Conservation (phyloP, 2,329 filamentous ascomycete species). For the Microcera coccophila region DNA sequence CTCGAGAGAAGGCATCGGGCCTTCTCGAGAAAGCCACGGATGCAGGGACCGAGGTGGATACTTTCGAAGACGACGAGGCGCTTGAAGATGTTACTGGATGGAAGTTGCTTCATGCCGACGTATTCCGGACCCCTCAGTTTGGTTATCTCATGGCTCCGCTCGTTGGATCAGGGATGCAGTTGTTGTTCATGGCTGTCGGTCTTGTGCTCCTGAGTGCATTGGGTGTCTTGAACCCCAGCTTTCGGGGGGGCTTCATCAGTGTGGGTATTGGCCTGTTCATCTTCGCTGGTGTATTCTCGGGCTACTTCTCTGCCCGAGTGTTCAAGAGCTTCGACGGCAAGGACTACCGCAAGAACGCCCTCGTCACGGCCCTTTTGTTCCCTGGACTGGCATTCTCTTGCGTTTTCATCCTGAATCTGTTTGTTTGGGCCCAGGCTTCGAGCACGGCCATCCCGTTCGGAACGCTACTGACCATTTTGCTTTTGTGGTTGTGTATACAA, state of each 20-base stretch:
- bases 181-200: constrained; percentile 75
- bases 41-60: constrained; percentile 30
- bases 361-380: constrained; percentile 73
- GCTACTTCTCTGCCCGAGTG: constrained; percentile 79
- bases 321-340: constrained; percentile 80
- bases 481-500: constrained; percentile 82
- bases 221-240: constrained; percentile 78
- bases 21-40: constrained; percentile 57
- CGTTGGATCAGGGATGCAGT: constrained; percentile 80
- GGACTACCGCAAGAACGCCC: constrained; percentile 70
- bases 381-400: constrained; percentile 72
- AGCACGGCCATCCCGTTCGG: constrained; percentile 83
- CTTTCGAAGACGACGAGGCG: constrained; percentile 53
- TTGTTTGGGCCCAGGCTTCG: constrained; percentile 86
- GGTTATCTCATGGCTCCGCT: constrained; percentile 74
- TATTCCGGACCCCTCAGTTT: constrained; percentile 70
- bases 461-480: constrained; percentile 67
- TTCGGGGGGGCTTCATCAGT: constrained; percentile 84
- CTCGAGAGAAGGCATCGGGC: constrained; percentile 51
- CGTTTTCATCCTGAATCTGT: constrained; percentile 78
- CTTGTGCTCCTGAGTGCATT: constrained; percentile 69
- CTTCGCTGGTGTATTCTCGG: constrained; percentile 77
- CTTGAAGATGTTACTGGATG: constrained; percentile 80
- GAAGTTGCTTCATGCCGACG: constrained; percentile 85
- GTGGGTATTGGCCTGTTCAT: constrained; percentile 80